These are phyloP conservation scores for Dactylis glomerata DNA, from an alignment of 176 grass and related monocot genomes.

Conservation along the genomic window DNA sequence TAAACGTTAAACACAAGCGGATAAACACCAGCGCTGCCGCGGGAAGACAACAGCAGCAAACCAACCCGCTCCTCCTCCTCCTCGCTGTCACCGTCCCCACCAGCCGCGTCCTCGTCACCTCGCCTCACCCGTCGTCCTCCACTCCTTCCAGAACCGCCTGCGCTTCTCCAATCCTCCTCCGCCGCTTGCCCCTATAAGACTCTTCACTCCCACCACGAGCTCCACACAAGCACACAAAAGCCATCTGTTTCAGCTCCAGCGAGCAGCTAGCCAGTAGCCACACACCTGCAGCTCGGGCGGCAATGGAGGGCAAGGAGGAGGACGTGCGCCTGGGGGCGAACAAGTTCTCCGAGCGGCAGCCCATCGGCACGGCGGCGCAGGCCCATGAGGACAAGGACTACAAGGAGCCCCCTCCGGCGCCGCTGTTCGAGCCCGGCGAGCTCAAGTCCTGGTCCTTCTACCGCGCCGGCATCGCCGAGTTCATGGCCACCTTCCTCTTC, in stretches of 20 bases:
- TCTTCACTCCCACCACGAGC: slow-evolving; percentile 22
- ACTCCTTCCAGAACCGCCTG: slow-evolving; percentile 46
- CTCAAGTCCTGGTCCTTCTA: slow-evolving; percentile 97
- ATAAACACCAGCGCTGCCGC: background rate
- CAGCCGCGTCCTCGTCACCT: slow-evolving; percentile 2
- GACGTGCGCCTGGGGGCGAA: slow-evolving; percentile 72
- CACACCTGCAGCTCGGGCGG: background rate
- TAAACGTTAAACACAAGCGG: slow-evolving; percentile 5
- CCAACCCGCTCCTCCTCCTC: background rate
- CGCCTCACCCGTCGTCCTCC: slow-evolving; percentile 19
- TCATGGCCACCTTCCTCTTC: slow-evolving; percentile 92
- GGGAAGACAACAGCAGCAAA: background rate
- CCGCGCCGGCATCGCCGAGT: slow-evolving; percentile 97
- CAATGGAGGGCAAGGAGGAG: slow-evolving; percentile 86
- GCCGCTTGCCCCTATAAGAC: slow-evolving; percentile 38
- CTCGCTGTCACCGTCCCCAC: slow-evolving; percentile 26
- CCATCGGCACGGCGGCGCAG: slow-evolving; percentile 83
- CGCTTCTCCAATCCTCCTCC: background rate
- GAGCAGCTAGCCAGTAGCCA: background rate
- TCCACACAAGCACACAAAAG: background rate
- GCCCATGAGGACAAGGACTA: slow-evolving; percentile 73
- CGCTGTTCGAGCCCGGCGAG: slow-evolving; percentile 82
- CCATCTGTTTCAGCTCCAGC: background rate
- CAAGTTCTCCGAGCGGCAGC: slow-evolving; percentile 80
- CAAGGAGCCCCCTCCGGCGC: slow-evolving; percentile 77